A percentile compares a stretch with the other conserved stretches of the same genome.
Conservation (phyloP, 257 asterid genomes). For the Fraxinus pennsylvanica region DNA sequence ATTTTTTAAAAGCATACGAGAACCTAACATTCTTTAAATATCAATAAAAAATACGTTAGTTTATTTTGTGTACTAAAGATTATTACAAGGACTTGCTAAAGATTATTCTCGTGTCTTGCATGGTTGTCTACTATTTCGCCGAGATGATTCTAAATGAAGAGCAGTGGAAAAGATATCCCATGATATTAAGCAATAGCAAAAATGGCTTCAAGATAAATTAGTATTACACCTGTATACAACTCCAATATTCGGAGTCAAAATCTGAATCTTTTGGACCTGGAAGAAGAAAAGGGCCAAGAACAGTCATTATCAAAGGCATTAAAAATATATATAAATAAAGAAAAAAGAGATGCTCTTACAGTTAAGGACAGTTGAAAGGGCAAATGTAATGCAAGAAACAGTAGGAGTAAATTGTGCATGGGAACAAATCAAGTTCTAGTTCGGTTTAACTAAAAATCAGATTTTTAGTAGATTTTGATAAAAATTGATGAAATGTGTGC, state of each 20-base stretch:
- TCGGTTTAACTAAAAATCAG: no score
- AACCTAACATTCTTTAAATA: background rate
- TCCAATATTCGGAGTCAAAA: constrained; percentile 91
- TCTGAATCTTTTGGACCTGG: constrained; percentile 97
- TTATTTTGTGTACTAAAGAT: background rate
- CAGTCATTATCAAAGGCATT: background rate
- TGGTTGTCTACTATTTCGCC: background rate
- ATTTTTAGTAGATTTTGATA: no score
- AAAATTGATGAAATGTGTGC: no score
- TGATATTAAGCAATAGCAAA: background rate
- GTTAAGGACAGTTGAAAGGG: background rate
- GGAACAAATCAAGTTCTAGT: no score
- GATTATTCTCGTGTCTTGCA: background rate
- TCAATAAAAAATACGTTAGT: background rate
- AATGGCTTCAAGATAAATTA: background rate
- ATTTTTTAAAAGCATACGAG: background rate
- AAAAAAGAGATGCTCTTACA: background rate
- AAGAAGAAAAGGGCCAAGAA: constrained; percentile 8
- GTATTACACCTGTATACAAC: constrained; percentile 93
- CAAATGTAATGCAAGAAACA: background rate
- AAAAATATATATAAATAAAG: no score
- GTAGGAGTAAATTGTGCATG: background rate
- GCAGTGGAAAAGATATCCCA: background rate
- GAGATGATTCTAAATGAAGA: background rate
- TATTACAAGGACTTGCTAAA: background rate